These are phyloP conservation scores for Echium plantagineum DNA, from an alignment of 257 asterid genomes.

Conservation along the genomic window DNA sequence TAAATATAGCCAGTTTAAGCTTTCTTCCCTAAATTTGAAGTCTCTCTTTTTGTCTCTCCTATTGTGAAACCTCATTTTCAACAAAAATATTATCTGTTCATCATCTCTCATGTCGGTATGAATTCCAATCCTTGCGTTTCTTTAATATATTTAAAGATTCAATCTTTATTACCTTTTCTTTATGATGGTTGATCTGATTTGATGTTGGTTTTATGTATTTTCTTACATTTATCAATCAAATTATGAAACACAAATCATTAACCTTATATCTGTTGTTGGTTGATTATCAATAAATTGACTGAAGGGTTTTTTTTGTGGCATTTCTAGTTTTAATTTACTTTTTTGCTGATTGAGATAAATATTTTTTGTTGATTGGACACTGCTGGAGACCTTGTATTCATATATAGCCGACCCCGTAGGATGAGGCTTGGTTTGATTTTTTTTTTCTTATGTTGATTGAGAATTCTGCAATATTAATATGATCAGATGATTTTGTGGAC, in stretches of 20 bases:
- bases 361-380: too few relatives aligned
- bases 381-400: too few relatives aligned
- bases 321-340: too few relatives aligned
- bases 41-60: not conserved
- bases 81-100: not conserved
- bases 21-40: too few relatives aligned
- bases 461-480: not conserved
- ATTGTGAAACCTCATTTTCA: not conserved
- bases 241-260: not conserved
- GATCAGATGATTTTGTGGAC: not conserved
- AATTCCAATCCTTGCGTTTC: not conserved
- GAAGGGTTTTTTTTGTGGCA: not conserved
- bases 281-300: not conserved
- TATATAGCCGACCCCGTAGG: too few relatives aligned
- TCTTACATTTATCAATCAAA: not conserved
- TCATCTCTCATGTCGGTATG: constrained; percentile 2
- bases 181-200: constrained; percentile 1
- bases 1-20: too few relatives aligned
- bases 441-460: not conserved
- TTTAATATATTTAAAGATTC: not conserved
- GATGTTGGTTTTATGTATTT: not conserved
- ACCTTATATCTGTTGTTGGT: not conserved
- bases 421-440: not conserved
- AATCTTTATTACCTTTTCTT: not conserved
- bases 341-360: too few relatives aligned